Percentiles rank a stretch among this genome's conserved stretches.
These are phyloP conservation scores for Pseudohalonectria lignicola DNA, from an alignment of 2,329 filamentous ascomycete species.

Conservation along the genomic window DNA sequence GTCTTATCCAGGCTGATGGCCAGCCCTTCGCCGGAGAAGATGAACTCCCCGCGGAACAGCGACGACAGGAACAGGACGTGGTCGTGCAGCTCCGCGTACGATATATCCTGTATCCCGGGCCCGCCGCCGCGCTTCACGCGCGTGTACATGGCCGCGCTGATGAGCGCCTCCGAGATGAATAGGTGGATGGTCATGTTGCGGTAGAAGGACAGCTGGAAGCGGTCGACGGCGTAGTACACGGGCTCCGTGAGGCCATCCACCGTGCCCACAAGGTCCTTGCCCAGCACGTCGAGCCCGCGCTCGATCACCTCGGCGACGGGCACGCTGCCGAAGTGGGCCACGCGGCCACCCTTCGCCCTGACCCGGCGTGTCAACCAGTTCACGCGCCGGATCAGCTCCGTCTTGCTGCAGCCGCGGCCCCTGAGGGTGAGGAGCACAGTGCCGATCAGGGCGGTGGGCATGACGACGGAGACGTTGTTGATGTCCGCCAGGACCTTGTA, in stretches of 20 bases:
- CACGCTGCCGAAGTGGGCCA: conserved; percentile 81
- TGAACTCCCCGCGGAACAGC: conserved; percentile 92
- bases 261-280: conserved; percentile 75
- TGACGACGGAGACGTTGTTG: conserved; percentile 91
- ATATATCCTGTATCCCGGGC: conserved; percentile 66
- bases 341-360: conserved; percentile 74
- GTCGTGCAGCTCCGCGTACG: conserved; percentile 58
- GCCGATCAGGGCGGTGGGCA: conserved; percentile 93
- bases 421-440: conserved; percentile 86
- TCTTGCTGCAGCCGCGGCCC: conserved; percentile 81
- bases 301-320: conserved; percentile 76
- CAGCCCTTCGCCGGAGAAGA: conserved; percentile 83
- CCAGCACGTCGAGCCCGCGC: conserved; percentile 81
- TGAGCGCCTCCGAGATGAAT: conserved; percentile 86
- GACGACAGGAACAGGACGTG: conserved; percentile 88
- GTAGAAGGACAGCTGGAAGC: conserved; percentile 96
- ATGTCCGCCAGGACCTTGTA: conserved; percentile 92
- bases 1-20: conserved; percentile 72
- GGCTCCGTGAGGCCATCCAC: conserved; percentile 74
- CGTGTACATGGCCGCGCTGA: conserved; percentile 84
- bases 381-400: conserved; percentile 74
- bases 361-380: conserved; percentile 83
- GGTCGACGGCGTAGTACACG: conserved; percentile 89
- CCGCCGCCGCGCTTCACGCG: conserved; percentile 86
- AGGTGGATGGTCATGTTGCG: conserved; percentile 99